These are phyloP conservation scores for Phenoliferia sp. DNA, from an alignment of 1,284 basidiomycete genomes.

Conservation along the genomic window DNA sequence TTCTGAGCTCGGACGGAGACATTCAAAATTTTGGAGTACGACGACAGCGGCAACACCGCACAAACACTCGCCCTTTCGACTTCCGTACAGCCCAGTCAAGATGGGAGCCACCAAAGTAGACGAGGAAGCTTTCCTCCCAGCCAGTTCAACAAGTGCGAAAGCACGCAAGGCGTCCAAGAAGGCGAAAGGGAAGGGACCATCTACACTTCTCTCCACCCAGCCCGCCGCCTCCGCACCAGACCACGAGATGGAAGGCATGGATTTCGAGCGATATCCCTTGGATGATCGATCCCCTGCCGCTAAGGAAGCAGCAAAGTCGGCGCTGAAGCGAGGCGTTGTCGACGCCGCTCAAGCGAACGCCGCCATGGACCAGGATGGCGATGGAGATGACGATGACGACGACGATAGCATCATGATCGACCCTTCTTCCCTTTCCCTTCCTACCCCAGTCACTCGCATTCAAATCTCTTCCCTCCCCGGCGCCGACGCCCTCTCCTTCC, in stretches of 20 bases:
- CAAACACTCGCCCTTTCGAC: background rate
- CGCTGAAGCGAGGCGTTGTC: background rate
- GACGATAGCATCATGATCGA: constrained; percentile 37
- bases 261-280: constrained; percentile 8
- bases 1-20: background rate
- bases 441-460: constrained; percentile 23
- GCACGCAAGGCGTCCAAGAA: constrained; percentile 24
- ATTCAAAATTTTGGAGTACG: background rate
- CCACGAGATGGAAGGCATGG: background rate
- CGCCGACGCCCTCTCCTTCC: constrained; percentile 28
- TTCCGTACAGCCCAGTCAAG: background rate
- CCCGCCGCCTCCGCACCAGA: background rate
- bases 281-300: background rate
- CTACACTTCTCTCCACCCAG: constrained; percentile 28
- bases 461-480: constrained; percentile 13
- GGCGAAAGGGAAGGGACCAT: constrained; percentile 13
- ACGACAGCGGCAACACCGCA: background rate
- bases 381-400: constrained; percentile 26
- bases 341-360: constrained; percentile 10
- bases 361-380: constrained; percentile 15
- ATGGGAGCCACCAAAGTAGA: constrained; percentile 8
- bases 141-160: constrained; percentile 23
- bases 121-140: constrained; percentile 26
- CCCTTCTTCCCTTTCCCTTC: constrained; percentile 24
- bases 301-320: background rate